These are phyloP conservation scores for Daedaleopsis nitida DNA, from an alignment of 768 basidiomycete species.

Conservation along the genomic window DNA sequence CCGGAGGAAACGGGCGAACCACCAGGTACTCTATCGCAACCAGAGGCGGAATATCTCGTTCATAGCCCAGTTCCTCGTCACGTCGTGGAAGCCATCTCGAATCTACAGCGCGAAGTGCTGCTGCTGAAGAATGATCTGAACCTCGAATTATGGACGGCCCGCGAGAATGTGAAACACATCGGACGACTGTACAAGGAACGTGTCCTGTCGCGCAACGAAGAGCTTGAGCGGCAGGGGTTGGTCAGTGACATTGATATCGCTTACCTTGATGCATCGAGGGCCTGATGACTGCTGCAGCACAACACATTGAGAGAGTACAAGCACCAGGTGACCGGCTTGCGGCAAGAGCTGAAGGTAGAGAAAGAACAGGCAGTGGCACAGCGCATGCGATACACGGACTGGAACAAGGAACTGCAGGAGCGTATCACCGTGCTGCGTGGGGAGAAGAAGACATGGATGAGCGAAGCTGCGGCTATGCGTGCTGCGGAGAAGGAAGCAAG, in stretches of 20 bases:
- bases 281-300: constrained; percentile 48
- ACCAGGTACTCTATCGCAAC: constrained; percentile 1
- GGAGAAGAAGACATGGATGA: constrained; percentile 77
- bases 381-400: constrained; percentile 80
- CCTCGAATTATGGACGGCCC: constrained; percentile 81
- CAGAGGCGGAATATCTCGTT: neutral
- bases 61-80: constrained; percentile 28
- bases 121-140: constrained; percentile 80
- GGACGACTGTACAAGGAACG: constrained; percentile 78
- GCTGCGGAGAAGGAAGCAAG: constrained; percentile 70
- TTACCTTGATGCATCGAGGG: neutral
- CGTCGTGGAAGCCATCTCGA: constrained; percentile 66
- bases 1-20: constrained; percentile 3
- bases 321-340: constrained; percentile 63
- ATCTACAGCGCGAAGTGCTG: constrained; percentile 74
- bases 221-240: constrained; percentile 79
- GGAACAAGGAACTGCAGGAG: constrained; percentile 80
- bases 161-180: constrained; percentile 81
- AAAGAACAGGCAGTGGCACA: constrained; percentile 71
- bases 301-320: constrained; percentile 83
- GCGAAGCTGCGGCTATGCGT: constrained; percentile 68
- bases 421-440: constrained; percentile 75
- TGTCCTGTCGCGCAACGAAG: constrained; percentile 71
- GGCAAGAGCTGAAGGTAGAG: constrained; percentile 71
- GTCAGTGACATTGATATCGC: constrained; percentile 42